phyloP scores from a whole-genome alignment of 1,139 yeast genomes.

The Sugiyamaella grinbergsii region DNA sequence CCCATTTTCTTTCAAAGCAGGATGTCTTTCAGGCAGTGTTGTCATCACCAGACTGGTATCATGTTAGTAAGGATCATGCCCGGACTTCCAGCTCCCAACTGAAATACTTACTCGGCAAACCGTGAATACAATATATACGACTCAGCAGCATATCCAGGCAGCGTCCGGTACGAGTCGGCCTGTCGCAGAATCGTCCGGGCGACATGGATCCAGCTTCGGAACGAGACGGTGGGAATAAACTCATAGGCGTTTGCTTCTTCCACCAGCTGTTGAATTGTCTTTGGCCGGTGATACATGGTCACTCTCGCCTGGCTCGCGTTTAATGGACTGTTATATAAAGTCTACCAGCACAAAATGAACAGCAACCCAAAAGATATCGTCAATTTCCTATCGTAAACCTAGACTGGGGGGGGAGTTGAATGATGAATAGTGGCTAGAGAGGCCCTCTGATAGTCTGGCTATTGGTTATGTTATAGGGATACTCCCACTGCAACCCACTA shows the following conservation, averaged over 20 bases:
- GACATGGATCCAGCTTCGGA: conserved; percentile 51
- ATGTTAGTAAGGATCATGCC: not conserved
- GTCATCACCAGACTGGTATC: conserved; percentile 46
- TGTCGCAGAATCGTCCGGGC: conserved; percentile 46
- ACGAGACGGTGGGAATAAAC: conserved; percentile 47
- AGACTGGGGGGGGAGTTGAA: no score
- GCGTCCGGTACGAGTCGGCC: conserved; percentile 50
- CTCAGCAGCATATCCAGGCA: conserved; percentile 45
- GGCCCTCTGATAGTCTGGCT: no score
- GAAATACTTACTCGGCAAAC: conserved; percentile 49
- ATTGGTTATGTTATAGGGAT: no score
- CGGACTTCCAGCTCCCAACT: not conserved
- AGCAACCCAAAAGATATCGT: no score
- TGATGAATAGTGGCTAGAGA: no score
- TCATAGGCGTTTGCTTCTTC: conserved; percentile 49
- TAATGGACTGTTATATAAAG: no score
- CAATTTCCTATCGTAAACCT: no score
- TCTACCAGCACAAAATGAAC: no score
- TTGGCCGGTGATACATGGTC: conserved; percentile 23
- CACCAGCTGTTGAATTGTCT: conserved; percentile 42
- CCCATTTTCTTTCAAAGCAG: conserved; percentile 43
- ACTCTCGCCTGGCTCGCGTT: not conserved
- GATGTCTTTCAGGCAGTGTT: conserved; percentile 49
- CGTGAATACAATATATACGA: conserved; percentile 54
- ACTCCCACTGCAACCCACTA: no score